phyloP scores from a whole-genome alignment of 1,284 basidiomycete genomes.

The Cryptococcus sp. region DNA sequence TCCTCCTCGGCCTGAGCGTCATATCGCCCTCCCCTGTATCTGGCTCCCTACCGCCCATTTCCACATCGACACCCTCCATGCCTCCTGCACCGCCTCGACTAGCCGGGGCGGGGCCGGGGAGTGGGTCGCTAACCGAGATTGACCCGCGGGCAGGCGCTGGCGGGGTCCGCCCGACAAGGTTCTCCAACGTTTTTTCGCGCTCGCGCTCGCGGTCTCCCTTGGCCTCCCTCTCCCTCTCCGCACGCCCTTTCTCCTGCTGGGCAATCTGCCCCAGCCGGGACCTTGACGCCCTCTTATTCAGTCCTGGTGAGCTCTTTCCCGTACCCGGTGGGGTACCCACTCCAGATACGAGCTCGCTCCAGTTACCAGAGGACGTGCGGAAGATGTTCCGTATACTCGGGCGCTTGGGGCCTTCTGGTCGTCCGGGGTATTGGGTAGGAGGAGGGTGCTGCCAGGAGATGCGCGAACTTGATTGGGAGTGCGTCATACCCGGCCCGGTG shows the following conservation, averaged over 20 bases:
- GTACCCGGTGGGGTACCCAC: background rate
- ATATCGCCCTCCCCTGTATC: slow-evolving; percentile 4
- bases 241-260: background rate
- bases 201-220: background rate
- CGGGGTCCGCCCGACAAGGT: background rate
- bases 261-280: background rate
- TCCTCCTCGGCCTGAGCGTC: slow-evolving; percentile 14
- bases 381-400: slow-evolving; percentile 40
- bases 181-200: background rate
- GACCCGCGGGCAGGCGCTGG: background rate
- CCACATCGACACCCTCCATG: background rate
- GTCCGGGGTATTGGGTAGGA: background rate
- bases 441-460: background rate
- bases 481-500: slow-evolving; percentile 1
- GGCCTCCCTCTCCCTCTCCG: background rate
- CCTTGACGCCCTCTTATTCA: slow-evolving; percentile 7
- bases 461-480: slow-evolving; percentile 2
- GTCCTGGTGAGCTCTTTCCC: background rate
- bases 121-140: slow-evolving; percentile 1
- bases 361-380: slow-evolving; percentile 39
- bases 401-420: slow-evolving; percentile 20
- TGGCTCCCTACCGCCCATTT: background rate
- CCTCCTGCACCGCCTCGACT: no score
- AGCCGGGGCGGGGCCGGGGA: background rate
- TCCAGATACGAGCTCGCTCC: slow-evolving; percentile 39